Base-by-base conservation (phyloP, 1,284 basidiomycete genomes). In the Ganoderma lucidum region DNA sequence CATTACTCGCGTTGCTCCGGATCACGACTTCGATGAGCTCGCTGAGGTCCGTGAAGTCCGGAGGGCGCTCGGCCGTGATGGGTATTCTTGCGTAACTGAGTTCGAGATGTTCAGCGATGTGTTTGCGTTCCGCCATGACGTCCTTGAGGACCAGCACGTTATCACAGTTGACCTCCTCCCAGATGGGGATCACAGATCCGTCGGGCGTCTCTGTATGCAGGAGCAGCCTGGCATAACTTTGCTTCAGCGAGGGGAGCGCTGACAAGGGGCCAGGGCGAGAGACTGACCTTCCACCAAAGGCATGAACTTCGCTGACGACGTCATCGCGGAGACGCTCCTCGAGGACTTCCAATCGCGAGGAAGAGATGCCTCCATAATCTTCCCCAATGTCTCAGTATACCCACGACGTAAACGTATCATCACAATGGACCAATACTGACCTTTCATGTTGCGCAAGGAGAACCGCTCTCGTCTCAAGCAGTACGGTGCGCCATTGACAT, bases 341-440 rank as follows among this genome's bases (percentile, higher is more conserved):
- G 19, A 98, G 85, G 2, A 93, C 87, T 78, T 98, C 97, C 58
- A 98, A 81, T 19, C 97, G 88, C 30, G 91, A 90, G 6, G 94
- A 88, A 0, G 96, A 97, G 60, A 99, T 98, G 6, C 96, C 96
- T 55, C 95, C 93, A 80, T 96, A 97, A 80, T 97, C 96, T 95
- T 73, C 8, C 66, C 8, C 30, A 15, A 35, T 60, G 6, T 28
- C 56, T 71, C 23, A 75, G 61, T 45, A 67, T n/a, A 44, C 63
- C 17, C 8, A 23, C 51, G 19, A 12, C 3, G 37, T 32, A 6
- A 23, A 12, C 3, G 37, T 32, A 6, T 5, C 6, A 2, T 48
- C 8, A 9, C 1, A 23, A 4, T 23, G 61, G 44, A 45, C 10
- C 15, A 35, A 14, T n/a, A 39, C 70, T 41, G 28, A 91, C 93